Conservation (phyloP, 176 grass and related monocot genomes). For the Oryza meridionalis region DNA sequence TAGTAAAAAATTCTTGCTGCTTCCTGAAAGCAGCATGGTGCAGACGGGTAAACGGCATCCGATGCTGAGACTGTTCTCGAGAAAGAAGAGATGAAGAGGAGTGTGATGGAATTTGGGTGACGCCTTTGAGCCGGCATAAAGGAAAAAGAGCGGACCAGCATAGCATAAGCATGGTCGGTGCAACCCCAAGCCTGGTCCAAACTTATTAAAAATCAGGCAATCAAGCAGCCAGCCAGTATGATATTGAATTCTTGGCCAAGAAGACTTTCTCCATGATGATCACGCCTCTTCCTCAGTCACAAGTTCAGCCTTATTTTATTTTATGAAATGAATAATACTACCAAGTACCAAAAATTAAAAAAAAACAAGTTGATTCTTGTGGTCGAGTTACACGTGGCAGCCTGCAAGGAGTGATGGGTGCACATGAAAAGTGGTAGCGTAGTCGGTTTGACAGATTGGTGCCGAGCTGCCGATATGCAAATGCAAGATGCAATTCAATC, state of each 20-base stretch:
- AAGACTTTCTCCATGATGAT: neutral
- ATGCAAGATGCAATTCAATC: neutral
- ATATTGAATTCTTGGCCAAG: neutral
- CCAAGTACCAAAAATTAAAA: too few species aligned
- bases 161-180: conserved; percentile 14
- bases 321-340: neutral
- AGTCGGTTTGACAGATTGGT: neutral
- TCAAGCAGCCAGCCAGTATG: neutral
- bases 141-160: neutral
- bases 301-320: neutral
- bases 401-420: neutral
- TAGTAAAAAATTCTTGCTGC: too few species aligned
- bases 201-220: neutral
- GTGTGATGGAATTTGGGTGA: neutral
- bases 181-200: neutral
- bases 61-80: conserved; percentile 12
- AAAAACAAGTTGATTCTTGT: neutral
- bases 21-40: neutral
- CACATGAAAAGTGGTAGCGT: neutral
- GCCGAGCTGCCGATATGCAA: neutral
- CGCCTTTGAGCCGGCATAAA: conserved; percentile 23
- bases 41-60: neutral
- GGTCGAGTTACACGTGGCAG: conserved; percentile 1
- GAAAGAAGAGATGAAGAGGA: neutral
- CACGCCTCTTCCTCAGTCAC: neutral